Base-by-base conservation (phyloP, 2,329 filamentous ascomycete genomes). In the Fusarium sublunatum region DNA sequence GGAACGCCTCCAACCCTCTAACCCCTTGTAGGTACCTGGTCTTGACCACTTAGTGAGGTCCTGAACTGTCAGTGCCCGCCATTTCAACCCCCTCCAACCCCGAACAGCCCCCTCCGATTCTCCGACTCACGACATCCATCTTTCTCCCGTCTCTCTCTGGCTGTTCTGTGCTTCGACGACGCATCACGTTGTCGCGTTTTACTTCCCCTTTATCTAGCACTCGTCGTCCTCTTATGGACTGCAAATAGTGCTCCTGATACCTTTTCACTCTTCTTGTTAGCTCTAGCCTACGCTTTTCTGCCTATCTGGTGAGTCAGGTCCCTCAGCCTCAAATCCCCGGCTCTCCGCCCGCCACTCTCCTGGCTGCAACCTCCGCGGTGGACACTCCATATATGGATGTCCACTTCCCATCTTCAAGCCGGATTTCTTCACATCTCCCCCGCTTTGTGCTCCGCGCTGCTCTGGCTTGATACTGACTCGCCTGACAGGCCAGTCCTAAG, bases 21-120 rank as follows among this genome's bases (percentile, higher is more conserved):
- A 64, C 59, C 59, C 60, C 42, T 52, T 47, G 42, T 39, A 61
- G 47, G 51, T 64, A 57, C 49, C 55, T 50, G 25, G 44, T 50
- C 46, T 40, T 60, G 40, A 15, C 53, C 58, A 62, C 39, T 35
- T 48, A 43, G 49, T 49, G 53, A 61, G 55, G 61, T 54, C 55
- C 58, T 69, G 52, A 44, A 53, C 50, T 56, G 65, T 65, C 49
- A 26, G 64, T 66, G 62, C 68, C 68, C 64, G 50, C 68, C 68
- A 70, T 71, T 71, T 70, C 68, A 67, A 67, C 64, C 68, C 64
- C 58, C 62, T 67, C 62, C 63, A 45, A 59, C 56, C 64, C 54
- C 65, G 40, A 64, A 58, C 61, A 48, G 58, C 64, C 69, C 61
- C 58, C 63, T 67, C 64, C 57, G 62, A 60, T 53, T 58, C 57